Evolutionary conservation across 2,329 filamentous ascomycete genomes (phyloP).

Genomic region (Pyrenophora teres): DNA sequence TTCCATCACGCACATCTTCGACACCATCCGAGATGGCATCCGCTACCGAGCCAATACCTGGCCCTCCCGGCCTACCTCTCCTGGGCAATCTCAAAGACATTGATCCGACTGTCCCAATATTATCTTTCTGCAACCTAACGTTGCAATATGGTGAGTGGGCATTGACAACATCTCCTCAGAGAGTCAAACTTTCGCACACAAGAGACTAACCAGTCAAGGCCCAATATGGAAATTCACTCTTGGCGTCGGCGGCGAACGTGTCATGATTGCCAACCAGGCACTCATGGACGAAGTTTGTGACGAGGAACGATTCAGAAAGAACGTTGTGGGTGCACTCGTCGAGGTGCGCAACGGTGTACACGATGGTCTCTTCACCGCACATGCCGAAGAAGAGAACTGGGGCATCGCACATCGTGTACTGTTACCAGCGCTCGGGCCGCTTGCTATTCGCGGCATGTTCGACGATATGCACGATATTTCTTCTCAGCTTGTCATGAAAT

Average conservation of each 20-base stretch:
- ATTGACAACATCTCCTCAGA: background rate
- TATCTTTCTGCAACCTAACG: slow-evolving; percentile 62
- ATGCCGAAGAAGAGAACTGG: slow-evolving; percentile 49
- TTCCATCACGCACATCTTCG: background rate
- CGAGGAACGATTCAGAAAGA: slow-evolving; percentile 44
- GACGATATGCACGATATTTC: slow-evolving; percentile 63
- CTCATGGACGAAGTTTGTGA: slow-evolving; percentile 50
- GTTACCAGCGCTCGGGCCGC: slow-evolving; percentile 71
- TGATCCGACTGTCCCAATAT: slow-evolving; percentile 61
- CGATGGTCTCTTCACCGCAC: slow-evolving; percentile 51
- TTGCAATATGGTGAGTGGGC: slow-evolving; percentile 65
- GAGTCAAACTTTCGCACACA: background rate
- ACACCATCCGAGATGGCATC: background rate
- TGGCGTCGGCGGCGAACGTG: slow-evolving; percentile 34
- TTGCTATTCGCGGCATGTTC: slow-evolving; percentile 71
- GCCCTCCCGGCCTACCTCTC: slow-evolving; percentile 66
- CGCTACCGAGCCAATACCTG: slow-evolving; percentile 57
- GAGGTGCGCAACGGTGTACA: slow-evolving; percentile 46
- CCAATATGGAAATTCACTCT: slow-evolving; percentile 43
- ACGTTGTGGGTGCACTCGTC: slow-evolving; percentile 33
- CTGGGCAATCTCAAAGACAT: slow-evolving; percentile 70
- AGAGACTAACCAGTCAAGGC: slow-evolving; percentile 24
- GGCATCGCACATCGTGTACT: slow-evolving; percentile 67
- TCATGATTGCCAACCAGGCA: slow-evolving; percentile 40
- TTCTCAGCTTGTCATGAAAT: slow-evolving; percentile 68